Base-by-base conservation (phyloP, 2,329 filamentous ascomycete genomes). In the Epichloe hybrida region DNA sequence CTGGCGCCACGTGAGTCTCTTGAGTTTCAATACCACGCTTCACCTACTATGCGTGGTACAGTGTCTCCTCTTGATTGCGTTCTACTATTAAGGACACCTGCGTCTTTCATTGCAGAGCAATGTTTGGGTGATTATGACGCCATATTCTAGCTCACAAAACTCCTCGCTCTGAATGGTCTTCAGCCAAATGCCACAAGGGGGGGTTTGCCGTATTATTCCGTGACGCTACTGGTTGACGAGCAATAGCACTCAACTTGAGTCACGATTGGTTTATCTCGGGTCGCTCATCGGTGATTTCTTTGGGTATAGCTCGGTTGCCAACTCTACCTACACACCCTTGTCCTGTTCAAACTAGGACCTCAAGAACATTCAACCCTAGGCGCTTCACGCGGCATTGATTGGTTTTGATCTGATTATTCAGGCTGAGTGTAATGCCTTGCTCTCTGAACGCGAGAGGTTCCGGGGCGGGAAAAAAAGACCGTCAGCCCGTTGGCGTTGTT, bases 111-210 rank as follows among this genome's bases (percentile, higher is more conserved):
- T 9, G 35, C 17, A 35, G 23, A 15, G 43, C 49, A 31, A 37
- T 47, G 23, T 40, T 46, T 43, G 38, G 43, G n/a, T 23, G 21
- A 17, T 34, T 34, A 48, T 51, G 31, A 47, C 39, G 50, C 50
- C 50, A 51, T 41, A 21, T 20, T 15, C 37, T 41, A 42, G 49
- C 49, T 50, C 21, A 50, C 23, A 39, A 49, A 17, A 4, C 15
- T 37, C 38, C 15, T 40, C 11, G 38, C 38, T n/a, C 8, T 20
- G 38, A 40, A 4, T 40, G 36, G 36, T 37, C 36, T 1, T 15
- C 36, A 13, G 36, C 12, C 36, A 37, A 17, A 37, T 11, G 1
- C 36, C 11, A 37, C 0, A 37, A 15, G 12, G 36, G 12, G 21
- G 21, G 36, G 36, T 6, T 37, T 37, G 36, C 12, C 36, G 12